Evolutionary conservation across 805 yeast species (phyloP).

Genomic region (Cyberlindnera galapagoensis): DNA sequence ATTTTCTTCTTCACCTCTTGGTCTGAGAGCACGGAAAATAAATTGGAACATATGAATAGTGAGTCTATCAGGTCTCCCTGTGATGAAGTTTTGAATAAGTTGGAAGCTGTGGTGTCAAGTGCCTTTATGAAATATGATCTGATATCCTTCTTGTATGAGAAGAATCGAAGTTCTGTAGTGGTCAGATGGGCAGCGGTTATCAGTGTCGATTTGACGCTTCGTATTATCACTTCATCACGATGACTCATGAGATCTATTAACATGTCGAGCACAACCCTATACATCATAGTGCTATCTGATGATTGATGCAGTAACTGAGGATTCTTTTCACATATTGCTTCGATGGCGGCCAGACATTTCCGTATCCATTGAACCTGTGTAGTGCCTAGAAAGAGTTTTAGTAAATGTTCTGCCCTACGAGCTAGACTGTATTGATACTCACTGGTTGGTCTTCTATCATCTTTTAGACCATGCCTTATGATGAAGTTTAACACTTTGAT

Average conservation of each 20-base stretch:
- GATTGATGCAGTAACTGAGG: conserved; percentile 14
- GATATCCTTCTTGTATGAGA: conserved; percentile 17
- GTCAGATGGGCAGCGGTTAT: conserved; percentile 18
- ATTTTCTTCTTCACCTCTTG: conserved; percentile 16
- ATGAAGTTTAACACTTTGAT: conserved; percentile 17
- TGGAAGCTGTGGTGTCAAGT: conserved; percentile 11
- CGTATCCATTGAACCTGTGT: conserved; percentile 12
- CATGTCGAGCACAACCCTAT: conserved; percentile 18
- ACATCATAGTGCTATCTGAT: conserved; percentile 6
- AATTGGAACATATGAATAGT: conserved; percentile 14
- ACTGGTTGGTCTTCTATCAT: conserved; percentile 11
- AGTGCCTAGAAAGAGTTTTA: conserved; percentile 1
- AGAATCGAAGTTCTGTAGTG: conserved; percentile 16
- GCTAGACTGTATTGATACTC: neutral
- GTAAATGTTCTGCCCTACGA: neutral
- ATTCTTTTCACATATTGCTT: conserved; percentile 16
- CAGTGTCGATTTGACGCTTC: conserved; percentile 16
- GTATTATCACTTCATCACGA: conserved; percentile 9
- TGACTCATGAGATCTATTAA: conserved; percentile 14
- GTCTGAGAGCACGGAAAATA: conserved; percentile 20
- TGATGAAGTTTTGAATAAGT: conserved; percentile 12
- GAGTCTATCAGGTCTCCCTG: conserved; percentile 8
- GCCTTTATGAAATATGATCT: conserved; percentile 9
- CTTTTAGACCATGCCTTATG: conserved; percentile 18
- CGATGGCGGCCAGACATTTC: conserved; percentile 18